Conservation (phyloP, 768 basidiomycete species). For the Mycena crocata region DNA sequence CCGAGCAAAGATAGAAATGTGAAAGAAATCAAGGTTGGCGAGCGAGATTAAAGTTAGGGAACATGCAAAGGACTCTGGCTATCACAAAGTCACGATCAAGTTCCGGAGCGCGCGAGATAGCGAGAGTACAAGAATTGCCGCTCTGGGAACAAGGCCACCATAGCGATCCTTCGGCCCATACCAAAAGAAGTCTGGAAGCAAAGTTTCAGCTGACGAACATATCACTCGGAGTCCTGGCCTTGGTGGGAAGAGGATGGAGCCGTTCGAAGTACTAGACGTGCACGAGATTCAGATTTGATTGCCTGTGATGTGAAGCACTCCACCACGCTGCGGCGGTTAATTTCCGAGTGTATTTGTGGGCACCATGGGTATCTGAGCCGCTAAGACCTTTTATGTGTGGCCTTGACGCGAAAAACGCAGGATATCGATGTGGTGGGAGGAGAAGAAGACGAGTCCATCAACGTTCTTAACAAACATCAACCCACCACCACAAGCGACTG, state of each 20-base stretch:
- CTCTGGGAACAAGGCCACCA: conserved; percentile 18
- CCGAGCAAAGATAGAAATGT: not conserved
- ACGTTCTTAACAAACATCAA: no score
- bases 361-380: not conserved
- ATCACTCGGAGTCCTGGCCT: conserved; percentile 3
- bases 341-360: not conserved
- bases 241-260: conserved; percentile 6
- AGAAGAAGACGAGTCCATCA: not conserved
- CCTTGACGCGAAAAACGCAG: not conserved
- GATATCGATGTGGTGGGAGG: not conserved
- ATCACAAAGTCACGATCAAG: not conserved
- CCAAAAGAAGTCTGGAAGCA: not conserved
- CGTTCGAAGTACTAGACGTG: not conserved
- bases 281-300: not conserved
- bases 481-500: no score
- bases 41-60: not conserved
- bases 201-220: not conserved
- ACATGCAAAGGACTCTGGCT: not conserved
- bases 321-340: not conserved
- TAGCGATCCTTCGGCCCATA: not conserved
- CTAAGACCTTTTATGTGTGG: not conserved
- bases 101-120: not conserved
- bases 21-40: not conserved
- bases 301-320: not conserved
- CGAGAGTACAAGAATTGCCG: conserved; percentile 14